Conservation (phyloP, 805 yeast genomes). For the Gaillardinia entomophila region DNA sequence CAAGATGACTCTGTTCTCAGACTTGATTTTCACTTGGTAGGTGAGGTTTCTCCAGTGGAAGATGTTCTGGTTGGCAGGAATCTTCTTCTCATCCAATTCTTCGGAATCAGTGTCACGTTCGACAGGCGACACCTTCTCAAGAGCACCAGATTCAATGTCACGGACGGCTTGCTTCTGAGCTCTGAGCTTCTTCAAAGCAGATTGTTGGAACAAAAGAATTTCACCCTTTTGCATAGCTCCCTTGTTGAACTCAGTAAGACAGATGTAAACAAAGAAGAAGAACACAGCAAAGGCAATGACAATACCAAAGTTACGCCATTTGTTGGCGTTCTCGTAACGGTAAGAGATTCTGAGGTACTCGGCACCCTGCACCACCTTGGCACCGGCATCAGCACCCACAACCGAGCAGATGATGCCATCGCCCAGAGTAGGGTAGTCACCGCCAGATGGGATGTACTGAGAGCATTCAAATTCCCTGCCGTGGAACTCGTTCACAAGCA, state of each 20-base stretch:
- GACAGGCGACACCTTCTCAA: constrained; percentile 1
- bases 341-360: constrained; percentile 45
- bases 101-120: background rate
- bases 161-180: constrained; percentile 4
- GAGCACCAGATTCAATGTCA: constrained; percentile 12
- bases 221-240: constrained; percentile 25
- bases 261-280: constrained; percentile 29
- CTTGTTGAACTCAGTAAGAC: constrained; percentile 27
- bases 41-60: constrained; percentile 77
- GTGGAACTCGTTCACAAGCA: constrained; percentile 63
- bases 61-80: constrained; percentile 33
- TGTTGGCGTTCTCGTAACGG: constrained; percentile 49
- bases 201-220: constrained; percentile 2
- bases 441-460: constrained; percentile 55
- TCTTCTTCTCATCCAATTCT: constrained; percentile 10
- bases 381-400: constrained; percentile 57
- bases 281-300: constrained; percentile 46
- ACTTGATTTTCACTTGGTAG: constrained; percentile 61
- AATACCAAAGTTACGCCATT: constrained; percentile 81
- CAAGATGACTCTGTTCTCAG: constrained; percentile 55
- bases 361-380: constrained; percentile 50
- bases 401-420: constrained; percentile 47
- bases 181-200: background rate
- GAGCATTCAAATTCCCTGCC: constrained; percentile 51
- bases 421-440: constrained; percentile 38